phyloP scores from a whole-genome alignment of 306 rosid genomes.

The Crataegus laevigata region DNA sequence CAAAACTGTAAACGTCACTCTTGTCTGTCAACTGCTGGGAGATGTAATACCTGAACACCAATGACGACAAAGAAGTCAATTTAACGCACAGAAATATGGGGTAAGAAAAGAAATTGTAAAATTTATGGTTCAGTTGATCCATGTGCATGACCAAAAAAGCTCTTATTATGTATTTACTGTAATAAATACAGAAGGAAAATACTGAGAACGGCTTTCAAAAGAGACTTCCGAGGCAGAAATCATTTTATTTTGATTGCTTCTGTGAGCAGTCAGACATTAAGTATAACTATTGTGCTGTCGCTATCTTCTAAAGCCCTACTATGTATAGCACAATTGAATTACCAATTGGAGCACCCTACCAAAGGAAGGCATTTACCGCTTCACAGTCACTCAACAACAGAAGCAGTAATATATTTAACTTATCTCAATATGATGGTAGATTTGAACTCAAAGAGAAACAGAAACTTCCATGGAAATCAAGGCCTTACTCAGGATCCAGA shows the following conservation, averaged over 20 bases:
- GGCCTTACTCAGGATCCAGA: slow-evolving; percentile 91
- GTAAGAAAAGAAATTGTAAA: not conserved
- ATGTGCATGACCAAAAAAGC: no score
- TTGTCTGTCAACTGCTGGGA: slow-evolving; percentile 97
- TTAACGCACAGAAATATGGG: not conserved
- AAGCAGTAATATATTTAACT: not conserved
- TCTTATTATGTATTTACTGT: no score
- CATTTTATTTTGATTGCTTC: not conserved
- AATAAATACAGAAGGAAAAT: no score
- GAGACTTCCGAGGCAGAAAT: no score
- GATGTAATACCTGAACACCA: slow-evolving; percentile 66
- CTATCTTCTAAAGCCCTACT: not conserved
- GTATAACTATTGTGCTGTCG: not conserved
- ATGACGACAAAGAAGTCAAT: not conserved
- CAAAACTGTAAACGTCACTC: slow-evolving; percentile 93
- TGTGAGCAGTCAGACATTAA: not conserved
- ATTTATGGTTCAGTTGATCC: not conserved
- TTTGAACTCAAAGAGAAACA: slow-evolving; percentile 8
- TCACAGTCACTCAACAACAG: not conserved
- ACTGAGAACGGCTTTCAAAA: no score
- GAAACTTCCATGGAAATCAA: slow-evolving; percentile 6
- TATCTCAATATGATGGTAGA: slow-evolving; percentile 8
- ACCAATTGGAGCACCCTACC: not conserved
- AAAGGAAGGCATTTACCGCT: not conserved
- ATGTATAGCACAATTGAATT: not conserved